Base-by-base conservation (phyloP, 768 basidiomycete genomes). In the Naganishia antarctica region DNA sequence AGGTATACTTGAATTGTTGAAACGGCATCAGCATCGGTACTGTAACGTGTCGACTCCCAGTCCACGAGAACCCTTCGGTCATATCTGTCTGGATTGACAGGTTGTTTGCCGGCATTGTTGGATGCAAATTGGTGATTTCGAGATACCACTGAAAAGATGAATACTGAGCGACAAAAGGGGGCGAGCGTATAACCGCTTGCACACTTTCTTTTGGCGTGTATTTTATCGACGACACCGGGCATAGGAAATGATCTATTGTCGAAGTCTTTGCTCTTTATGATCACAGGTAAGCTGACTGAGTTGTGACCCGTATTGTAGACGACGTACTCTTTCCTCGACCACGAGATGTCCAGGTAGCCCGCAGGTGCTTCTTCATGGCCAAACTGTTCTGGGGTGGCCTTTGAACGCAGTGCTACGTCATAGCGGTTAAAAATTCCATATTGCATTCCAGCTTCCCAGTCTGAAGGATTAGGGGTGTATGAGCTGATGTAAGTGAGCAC, bases 141-240 rank as follows among this genome's bases (percentile, higher is more conserved):
- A 45, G 59, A 60, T 41, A 31, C 59, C 59, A 60, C 28, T 47
- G 26, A 26, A 60, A 60, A 16, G 59, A 60, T 45, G 43, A 29
- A 18, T 60, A 34, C 32, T 57, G 53, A 21, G 32, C 40, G 1
- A 37, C 53, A 8, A 11, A 37, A 12, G 4, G 12, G n/a, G 53
- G 53, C 21, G 37, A 34, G 1, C 32, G 18, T 15, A 57, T 41
- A 5, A 57, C 53, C 8, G 53, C 53, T 57, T 57, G 53, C 7
- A 57, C 37, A 23, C 9, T 37, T n/a, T 57, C 53, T 23, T 18
- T 57, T 4, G 53, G 53, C 23, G 23, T 57, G 37, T 57, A 40
- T 23, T 25, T 57, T 7, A 57, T 37, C 9, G 53, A 21, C 21
- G 59, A 43, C 15, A 43, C 23, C 26, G 41, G 59, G 4, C 23